Percentiles rank a stretch among this genome's conserved stretches.
phyloP scores from a whole-genome alignment of 2,329 filamentous ascomycete genomes.

The Aspergillus oerlinghausenensis region DNA sequence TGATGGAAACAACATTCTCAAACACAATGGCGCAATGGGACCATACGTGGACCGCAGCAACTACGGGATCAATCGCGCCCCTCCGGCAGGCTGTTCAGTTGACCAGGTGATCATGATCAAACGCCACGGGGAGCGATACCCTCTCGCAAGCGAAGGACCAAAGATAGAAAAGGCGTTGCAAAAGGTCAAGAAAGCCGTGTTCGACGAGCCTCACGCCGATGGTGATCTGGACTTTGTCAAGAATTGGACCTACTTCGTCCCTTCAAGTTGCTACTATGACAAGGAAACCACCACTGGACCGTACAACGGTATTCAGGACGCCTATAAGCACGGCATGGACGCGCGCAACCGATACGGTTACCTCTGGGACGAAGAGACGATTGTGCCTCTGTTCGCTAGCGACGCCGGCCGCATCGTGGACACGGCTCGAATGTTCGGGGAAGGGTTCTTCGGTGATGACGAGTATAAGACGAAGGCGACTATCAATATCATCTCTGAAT shows the following conservation, averaged over 20 bases:
- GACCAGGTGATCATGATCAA: constrained; percentile 22
- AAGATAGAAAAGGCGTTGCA: constrained; percentile 10
- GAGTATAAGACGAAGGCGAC: constrained; percentile 19
- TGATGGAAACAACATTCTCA: constrained; percentile 17
- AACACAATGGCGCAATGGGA: constrained; percentile 17
- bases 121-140: constrained; percentile 22
- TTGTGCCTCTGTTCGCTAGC: constrained; percentile 15
- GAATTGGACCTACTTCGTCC: constrained; percentile 20
- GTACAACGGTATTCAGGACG: constrained; percentile 14
- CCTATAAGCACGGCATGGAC: constrained; percentile 14
- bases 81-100: constrained; percentile 16
- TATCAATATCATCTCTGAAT: constrained; percentile 21
- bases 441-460: constrained; percentile 19
- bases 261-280: constrained; percentile 13
- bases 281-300: constrained; percentile 17
- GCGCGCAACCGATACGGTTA: constrained; percentile 18
- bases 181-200: constrained; percentile 11
- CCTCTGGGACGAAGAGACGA: constrained; percentile 10
- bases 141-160: constrained; percentile 3
- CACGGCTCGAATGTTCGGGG: constrained; percentile 19
- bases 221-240: constrained; percentile 17
- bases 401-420: constrained; percentile 18
- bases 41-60: constrained; percentile 15
- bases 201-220: constrained; percentile 1
- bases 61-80: constrained; percentile 16